Percentiles rank a stretch among this genome's conserved stretches.
Conservation (phyloP, 768 basidiomycete genomes). For the Trametes meyenii region DNA sequence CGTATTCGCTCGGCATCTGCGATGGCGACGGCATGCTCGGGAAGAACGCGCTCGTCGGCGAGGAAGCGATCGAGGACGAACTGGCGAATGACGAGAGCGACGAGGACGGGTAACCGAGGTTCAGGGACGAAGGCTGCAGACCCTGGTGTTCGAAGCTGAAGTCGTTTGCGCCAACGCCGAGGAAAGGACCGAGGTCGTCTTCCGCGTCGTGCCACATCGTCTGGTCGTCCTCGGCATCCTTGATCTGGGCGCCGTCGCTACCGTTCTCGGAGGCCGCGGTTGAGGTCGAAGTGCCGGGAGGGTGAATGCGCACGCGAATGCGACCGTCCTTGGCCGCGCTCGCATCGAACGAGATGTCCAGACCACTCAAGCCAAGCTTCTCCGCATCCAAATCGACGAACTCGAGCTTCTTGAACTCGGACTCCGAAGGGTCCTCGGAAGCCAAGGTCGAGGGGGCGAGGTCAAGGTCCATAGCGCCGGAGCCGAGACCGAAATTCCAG, state of each 20-base stretch:
- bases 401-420: slow-evolving; percentile 58
- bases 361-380: slow-evolving; percentile 48
- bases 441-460: slow-evolving; percentile 32
- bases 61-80: slow-evolving; percentile 16
- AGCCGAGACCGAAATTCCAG: slow-evolving; percentile 40
- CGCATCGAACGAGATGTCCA: slow-evolving; percentile 77
- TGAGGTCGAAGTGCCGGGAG: slow-evolving; percentile 41
- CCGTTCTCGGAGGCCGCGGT: slow-evolving; percentile 36
- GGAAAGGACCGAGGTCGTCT: slow-evolving; percentile 54
- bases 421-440: slow-evolving; percentile 21
- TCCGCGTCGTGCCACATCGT: slow-evolving; percentile 37
- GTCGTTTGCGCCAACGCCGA: slow-evolving; percentile 48
- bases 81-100: slow-evolving; percentile 5
- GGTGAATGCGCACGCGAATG: slow-evolving; percentile 74
- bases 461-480: slow-evolving; percentile 36
- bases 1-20: slow-evolving; percentile 16
- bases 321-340: slow-evolving; percentile 65
- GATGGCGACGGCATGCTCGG: slow-evolving; percentile 20
- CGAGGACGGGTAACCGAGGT: slow-evolving; percentile 8
- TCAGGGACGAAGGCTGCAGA: background rate
- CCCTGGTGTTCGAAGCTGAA: slow-evolving; percentile 21
- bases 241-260: slow-evolving; percentile 31
- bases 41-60: slow-evolving; percentile 21
- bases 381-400: slow-evolving; percentile 57
- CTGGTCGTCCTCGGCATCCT: slow-evolving; percentile 30